A percentile compares a stretch with the other conserved stretches of the same genome.
Evolutionary conservation across 2,329 filamentous ascomycete genomes (phyloP).

Genomic region (Ceratocystis smalleyi): DNA sequence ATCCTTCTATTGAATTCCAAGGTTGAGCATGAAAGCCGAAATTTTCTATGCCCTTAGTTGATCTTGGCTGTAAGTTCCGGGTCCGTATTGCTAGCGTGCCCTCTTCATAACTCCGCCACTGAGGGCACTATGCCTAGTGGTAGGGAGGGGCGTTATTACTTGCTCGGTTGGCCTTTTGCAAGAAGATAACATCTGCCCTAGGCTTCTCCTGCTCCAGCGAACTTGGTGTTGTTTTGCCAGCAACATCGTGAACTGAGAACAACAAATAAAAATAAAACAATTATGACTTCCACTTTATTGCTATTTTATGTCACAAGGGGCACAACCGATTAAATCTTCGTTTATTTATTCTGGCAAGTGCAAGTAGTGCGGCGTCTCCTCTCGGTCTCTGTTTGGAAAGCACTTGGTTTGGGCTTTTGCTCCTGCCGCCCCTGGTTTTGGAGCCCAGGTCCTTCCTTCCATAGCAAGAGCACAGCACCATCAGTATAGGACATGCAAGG

Average conservation of each 20-base stretch:
- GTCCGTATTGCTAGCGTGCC: neutral
- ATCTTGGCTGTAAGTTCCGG: neutral
- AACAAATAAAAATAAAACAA: too few species aligned
- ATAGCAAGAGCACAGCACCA: too few species aligned
- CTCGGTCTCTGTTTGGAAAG: conserved; percentile 1
- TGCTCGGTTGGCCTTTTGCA: too few species aligned
- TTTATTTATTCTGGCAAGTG: neutral
- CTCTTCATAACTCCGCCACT: conserved; percentile 3
- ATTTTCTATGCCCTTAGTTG: neutral
- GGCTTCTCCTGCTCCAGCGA: too few species aligned
- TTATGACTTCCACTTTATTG: neutral
- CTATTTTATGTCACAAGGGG: neutral
- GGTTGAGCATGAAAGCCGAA: neutral
- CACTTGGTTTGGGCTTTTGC: conserved; percentile 4
- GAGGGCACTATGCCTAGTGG: neutral
- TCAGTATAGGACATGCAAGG: too few species aligned
- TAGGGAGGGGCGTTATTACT: neutral
- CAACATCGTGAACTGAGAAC: too few species aligned
- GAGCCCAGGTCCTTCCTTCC: neutral
- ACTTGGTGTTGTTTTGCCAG: too few species aligned
- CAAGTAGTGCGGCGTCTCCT: neutral
- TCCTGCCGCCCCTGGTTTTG: conserved; percentile 14
- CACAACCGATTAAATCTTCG: too few species aligned
- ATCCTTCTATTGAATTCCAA: neutral
- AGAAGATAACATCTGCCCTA: too few species aligned